Conservation (phyloP, 148 eudicot species). For the Rhododendron ovatum region DNA sequence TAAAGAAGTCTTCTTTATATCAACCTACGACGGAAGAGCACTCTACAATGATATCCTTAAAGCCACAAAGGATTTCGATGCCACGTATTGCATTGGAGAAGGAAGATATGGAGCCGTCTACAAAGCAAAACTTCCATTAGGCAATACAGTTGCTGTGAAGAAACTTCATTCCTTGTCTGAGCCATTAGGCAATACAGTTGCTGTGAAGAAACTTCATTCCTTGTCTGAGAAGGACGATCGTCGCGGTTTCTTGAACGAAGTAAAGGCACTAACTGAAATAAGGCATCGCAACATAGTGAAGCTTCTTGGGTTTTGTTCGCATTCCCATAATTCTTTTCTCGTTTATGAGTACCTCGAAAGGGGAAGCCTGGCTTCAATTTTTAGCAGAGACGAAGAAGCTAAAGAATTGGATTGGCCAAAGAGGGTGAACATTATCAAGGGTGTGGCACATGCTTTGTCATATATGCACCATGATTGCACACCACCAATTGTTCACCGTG, state of each 20-base stretch:
- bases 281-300: constrained; percentile 42
- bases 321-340: constrained; percentile 24
- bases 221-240: constrained; percentile 8
- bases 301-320: constrained; percentile 33
- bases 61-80: constrained; percentile 33
- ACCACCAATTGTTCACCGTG: constrained; percentile 4
- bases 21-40: constrained; percentile 21
- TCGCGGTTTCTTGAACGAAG: constrained; percentile 25
- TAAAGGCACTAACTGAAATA: constrained; percentile 30
- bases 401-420: neutral
- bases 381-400: neutral
- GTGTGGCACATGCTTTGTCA: constrained; percentile 8
- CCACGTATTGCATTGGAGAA: constrained; percentile 25
- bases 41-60: constrained; percentile 27
- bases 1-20: constrained; percentile 21
- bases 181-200: constrained; percentile 28
- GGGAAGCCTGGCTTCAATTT: constrained; percentile 8
- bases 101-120: constrained; percentile 40
- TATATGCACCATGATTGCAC: constrained; percentile 17
- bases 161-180: too few relatives aligned
- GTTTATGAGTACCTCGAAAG: constrained; percentile 29
- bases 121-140: constrained; percentile 32
- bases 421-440: constrained; percentile 9
- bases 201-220: constrained; percentile 39
- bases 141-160: constrained; percentile 38